phyloP scores from a whole-genome alignment of 179 eudicot species.

The Actinidia arguta region DNA sequence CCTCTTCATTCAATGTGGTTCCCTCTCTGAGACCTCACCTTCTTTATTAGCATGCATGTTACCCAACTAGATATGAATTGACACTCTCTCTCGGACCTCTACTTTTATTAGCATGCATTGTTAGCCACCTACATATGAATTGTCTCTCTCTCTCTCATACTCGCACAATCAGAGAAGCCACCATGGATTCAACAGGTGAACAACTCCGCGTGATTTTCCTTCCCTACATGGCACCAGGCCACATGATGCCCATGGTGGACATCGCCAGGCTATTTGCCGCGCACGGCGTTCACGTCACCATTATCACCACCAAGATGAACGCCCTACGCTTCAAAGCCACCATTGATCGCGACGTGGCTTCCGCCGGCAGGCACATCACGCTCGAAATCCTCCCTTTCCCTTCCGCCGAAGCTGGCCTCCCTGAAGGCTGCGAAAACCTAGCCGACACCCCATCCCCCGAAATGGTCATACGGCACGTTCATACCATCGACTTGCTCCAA shows the following conservation, averaged over 20 bases:
- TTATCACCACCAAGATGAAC: conserved; percentile 41
- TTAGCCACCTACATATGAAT: no score
- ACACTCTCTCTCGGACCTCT: no score
- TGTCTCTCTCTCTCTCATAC: neutral
- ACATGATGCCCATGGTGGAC: conserved; percentile 51
- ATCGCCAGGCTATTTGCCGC: conserved; percentile 37
- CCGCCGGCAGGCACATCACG: conserved; percentile 2
- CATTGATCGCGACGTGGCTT: neutral
- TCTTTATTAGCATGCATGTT: no score
- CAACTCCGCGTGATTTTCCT: conserved; percentile 39
- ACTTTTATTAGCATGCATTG: no score
- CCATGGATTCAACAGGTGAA: conserved; percentile 23
- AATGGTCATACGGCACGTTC: conserved; percentile 9
- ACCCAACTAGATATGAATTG: no score
- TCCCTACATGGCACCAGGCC: conserved; percentile 42
- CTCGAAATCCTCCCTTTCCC: conserved; percentile 34
- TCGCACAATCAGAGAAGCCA: neutral
- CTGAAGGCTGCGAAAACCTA: conserved; percentile 33
- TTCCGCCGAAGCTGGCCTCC: conserved; percentile 28
- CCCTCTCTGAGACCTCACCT: no score
- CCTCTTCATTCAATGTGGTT: no score
- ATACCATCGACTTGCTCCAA: conserved; percentile 25
- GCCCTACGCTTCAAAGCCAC: conserved; percentile 25
- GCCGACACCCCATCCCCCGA: conserved; percentile 21
- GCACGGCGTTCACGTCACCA: conserved; percentile 28